Evolutionary conservation across 1,139 yeast species (phyloP).

Genomic region (Kodamaea derodonti): DNA sequence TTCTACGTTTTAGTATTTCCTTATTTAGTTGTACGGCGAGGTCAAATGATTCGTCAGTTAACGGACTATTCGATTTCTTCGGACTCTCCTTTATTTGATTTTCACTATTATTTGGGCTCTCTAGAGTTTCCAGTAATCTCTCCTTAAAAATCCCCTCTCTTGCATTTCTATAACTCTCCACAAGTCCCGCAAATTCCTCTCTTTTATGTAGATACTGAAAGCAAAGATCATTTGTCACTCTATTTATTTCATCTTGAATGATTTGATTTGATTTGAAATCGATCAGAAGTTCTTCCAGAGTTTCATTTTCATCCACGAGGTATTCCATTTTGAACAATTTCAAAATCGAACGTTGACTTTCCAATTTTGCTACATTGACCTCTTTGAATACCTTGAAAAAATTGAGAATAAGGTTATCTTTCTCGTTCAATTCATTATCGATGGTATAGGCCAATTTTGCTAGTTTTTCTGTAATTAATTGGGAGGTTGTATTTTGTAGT

Average conservation of each 20-base stretch:
- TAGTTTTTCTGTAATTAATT: conserved; percentile 36
- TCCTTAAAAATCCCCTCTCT: conserved; percentile 13
- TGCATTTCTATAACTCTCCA: conserved; percentile 15
- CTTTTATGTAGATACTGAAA: conserved; percentile 33
- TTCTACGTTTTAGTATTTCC: conserved; percentile 21
- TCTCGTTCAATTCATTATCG: conserved; percentile 38
- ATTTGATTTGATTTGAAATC: conserved; percentile 29
- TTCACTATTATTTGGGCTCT: not conserved
- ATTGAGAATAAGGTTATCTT: conserved; percentile 32
- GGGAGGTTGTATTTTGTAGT: conserved; percentile 32
- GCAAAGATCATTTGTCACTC: conserved; percentile 39
- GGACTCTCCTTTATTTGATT: conserved; percentile 1
- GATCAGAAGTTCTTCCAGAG: conserved; percentile 14
- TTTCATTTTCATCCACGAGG: conserved; percentile 23
- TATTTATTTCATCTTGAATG: conserved; percentile 41
- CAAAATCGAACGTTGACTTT: conserved; percentile 33
- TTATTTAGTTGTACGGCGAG: conserved; percentile 20
- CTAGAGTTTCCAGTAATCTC: conserved; percentile 5
- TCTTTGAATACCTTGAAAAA: conserved; percentile 26
- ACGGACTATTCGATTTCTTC: too few species aligned
- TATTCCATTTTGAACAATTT: conserved; percentile 38
- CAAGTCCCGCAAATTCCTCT: conserved; percentile 25
- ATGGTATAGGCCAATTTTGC: conserved; percentile 38
- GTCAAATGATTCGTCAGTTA: conserved; percentile 12
- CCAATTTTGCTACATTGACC: conserved; percentile 27